Evolutionary conservation across 441 rosid species (phyloP).

Genomic region (Dalechampia spathulata): DNA sequence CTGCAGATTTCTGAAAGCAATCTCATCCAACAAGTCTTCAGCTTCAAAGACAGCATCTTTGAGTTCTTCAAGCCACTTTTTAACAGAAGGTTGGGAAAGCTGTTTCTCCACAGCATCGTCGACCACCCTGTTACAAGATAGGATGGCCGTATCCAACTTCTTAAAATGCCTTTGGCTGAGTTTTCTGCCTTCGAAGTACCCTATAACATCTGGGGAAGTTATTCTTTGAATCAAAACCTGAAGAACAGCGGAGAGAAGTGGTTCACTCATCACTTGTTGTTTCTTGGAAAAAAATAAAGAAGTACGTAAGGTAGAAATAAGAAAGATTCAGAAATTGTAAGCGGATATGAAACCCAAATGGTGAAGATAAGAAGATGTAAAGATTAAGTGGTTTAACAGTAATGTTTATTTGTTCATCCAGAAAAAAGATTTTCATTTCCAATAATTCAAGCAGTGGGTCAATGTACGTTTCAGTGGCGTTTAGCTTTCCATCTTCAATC

Average conservation of each 20-base stretch:
- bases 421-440: too few species aligned
- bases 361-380: too few species aligned
- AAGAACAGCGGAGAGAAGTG: conserved; percentile 8
- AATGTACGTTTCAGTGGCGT: too few species aligned
- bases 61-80: conserved; percentile 8
- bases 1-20: background rate
- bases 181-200: conserved; percentile 5
- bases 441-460: too few species aligned
- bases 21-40: conserved; percentile 13
- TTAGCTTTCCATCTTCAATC: too few species aligned
- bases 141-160: background rate
- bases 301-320: too few species aligned
- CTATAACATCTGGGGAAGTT: background rate
- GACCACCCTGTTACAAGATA: background rate
- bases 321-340: too few species aligned
- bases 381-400: too few species aligned
- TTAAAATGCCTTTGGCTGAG: background rate
- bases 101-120: conserved; percentile 15
- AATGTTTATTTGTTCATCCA: too few species aligned
- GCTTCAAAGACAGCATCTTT: conserved; percentile 16
- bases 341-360: too few species aligned
- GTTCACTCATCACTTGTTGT: too few species aligned
- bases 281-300: too few species aligned
- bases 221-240: conserved; percentile 1
- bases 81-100: background rate